Evolutionary conservation across 2,329 filamentous ascomycete genomes (phyloP).

Genomic region (Aspergillus costaricaensis): DNA sequence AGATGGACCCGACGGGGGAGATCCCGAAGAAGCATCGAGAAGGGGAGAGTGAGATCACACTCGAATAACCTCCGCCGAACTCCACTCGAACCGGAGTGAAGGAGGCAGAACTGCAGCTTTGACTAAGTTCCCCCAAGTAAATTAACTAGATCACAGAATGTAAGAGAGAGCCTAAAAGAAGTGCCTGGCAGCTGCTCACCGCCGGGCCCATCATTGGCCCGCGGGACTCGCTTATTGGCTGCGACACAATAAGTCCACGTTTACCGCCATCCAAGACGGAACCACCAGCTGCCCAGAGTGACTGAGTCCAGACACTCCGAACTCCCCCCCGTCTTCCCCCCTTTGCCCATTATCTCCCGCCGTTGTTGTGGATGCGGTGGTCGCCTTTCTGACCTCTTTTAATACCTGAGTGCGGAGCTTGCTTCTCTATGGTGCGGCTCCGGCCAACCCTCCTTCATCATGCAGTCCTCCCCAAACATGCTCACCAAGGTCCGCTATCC

Average conservation of each 20-base stretch:
- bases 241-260: slow-evolving; percentile 43
- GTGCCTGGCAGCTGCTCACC: slow-evolving; percentile 27
- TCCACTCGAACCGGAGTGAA: neutral
- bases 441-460: slow-evolving; percentile 44
- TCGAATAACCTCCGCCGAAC: neutral
- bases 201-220: slow-evolving; percentile 35
- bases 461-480: slow-evolving; percentile 52
- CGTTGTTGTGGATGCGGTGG: slow-evolving; percentile 37
- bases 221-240: slow-evolving; percentile 35
- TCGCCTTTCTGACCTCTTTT: slow-evolving; percentile 31
- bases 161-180: no score
- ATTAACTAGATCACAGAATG: no score
- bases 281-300: slow-evolving; percentile 34
- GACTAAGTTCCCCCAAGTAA: no score
- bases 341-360: slow-evolving; percentile 25
- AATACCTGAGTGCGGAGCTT: slow-evolving; percentile 37
- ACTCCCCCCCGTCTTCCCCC: slow-evolving; percentile 23
- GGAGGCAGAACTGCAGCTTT: neutral
- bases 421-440: slow-evolving; percentile 45
- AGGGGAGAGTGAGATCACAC: slow-evolving; percentile 1
- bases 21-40: slow-evolving; percentile 5
- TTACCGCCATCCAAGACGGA: slow-evolving; percentile 26
- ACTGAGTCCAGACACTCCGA: slow-evolving; percentile 29
- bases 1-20: neutral
- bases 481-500: slow-evolving; percentile 48